Evolutionary conservation across 495 filamentous ascomycete species (phyloP), one percentile per base, ranked within the genome.

Genomic region (Penicillium lividum): DNA sequence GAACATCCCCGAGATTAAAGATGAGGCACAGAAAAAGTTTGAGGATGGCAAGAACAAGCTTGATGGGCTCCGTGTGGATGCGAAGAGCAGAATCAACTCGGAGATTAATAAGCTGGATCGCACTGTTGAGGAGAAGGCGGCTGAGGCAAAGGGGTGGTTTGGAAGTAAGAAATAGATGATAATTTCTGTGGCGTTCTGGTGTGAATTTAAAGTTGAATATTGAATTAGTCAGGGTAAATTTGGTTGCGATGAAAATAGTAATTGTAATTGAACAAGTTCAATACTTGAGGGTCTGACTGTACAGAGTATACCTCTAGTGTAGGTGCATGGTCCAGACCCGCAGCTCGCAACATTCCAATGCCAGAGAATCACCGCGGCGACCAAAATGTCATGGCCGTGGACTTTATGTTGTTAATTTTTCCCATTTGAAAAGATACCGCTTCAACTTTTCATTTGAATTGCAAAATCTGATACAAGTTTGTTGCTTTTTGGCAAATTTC

Each of bases 111-210:
- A 76, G 51, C 66, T 81, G 29, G 91, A 94, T 70, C 82, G 83
- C 57, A 91, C 86, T 65, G 82, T 96, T 27, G 89, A 92, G 77
- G 78, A 87, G 62, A 85, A 86, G 63, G 84, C 92, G 11, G 71
- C 84, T 7, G 89, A 93, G 71, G 87, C 90, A 9, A 95, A 95
- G 84, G 82, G 85, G 52, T 96, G 91, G 92, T 93, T 96, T 60
- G 86, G 89, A 34, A 66, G 77, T 36, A 84, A 83, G 69, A 82
- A 86, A 70, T 89, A 84, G 10, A 22, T 22, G 67, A 50, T 33
- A 42, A 13, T 13, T 44, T 38, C 18, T 28, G 13, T 40, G 38
- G 2, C 7, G 15, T 5, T 47, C 22, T 28, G 8, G 27, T n/a
- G 7, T 15, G 16, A 46, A 22, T 3, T 46, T 46, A 33, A 33